Percentiles rank a stretch among this genome's conserved stretches.
Conservation (phyloP, 441 rosid genomes). For the Biscutella laevigata region DNA sequence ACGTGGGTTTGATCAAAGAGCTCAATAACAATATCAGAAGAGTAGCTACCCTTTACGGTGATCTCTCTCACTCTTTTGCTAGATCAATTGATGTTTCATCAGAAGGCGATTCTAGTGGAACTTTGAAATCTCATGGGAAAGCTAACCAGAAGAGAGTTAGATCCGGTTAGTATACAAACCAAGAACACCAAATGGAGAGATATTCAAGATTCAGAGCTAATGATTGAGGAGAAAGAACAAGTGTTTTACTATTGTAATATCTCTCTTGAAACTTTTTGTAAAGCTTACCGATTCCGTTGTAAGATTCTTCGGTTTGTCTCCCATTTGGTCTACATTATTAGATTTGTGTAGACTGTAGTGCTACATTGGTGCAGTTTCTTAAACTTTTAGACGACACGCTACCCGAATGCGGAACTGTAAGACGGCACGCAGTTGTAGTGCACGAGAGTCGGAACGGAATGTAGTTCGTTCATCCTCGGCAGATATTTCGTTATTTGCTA, state of each 20-base stretch:
- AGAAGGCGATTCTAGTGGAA: constrained; percentile 71
- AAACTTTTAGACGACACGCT: background rate
- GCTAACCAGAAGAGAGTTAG: constrained; percentile 65
- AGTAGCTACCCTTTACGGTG: constrained; percentile 80
- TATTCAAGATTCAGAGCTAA: constrained; percentile 16
- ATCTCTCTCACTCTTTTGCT: constrained; percentile 60
- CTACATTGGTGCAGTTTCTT: background rate
- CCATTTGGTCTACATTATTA: background rate
- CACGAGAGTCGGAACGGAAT: constrained; percentile 14
- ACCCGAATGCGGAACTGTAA: background rate
- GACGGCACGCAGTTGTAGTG: constrained; percentile 13
- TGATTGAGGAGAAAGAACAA: constrained; percentile 1
- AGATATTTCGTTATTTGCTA: constrained; percentile 12
- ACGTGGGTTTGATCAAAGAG: constrained; percentile 82
- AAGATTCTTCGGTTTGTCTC: background rate
- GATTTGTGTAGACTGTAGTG: background rate
- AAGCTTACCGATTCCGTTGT: constrained; percentile 12
- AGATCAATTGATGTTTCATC: constrained; percentile 62
- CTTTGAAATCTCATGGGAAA: constrained; percentile 56
- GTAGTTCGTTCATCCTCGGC: constrained; percentile 16
- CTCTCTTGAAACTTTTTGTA: constrained; percentile 12
- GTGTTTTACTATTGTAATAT: constrained; percentile 2
- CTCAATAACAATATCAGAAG: constrained; percentile 86
- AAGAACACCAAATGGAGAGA: background rate
- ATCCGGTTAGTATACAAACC: constrained; percentile 22